Evolutionary conservation across 2,329 filamentous ascomycete species (phyloP).

Genomic region (Trichoderma pleuroti): DNA sequence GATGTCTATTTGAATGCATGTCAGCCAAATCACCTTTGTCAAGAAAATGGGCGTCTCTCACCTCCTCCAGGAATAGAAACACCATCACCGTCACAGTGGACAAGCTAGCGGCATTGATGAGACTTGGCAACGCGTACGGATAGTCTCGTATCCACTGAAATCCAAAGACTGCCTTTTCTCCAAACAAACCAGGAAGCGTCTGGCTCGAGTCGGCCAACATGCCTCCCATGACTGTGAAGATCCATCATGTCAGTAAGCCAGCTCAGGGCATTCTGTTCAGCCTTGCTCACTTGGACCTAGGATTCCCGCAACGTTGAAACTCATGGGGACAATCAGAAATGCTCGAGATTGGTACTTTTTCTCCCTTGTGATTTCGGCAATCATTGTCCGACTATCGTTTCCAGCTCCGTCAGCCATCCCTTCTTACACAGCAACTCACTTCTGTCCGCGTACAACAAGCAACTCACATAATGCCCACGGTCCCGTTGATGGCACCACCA

Average conservation of each 20-base stretch:
- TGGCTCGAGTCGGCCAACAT: conserved; percentile 6
- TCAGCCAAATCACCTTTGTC: conserved; percentile 21
- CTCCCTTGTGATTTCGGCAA: conserved; percentile 47
- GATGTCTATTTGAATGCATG: conserved; percentile 27
- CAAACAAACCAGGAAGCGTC: conserved; percentile 8
- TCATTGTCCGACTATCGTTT: conserved; percentile 42
- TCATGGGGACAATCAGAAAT: conserved; percentile 9
- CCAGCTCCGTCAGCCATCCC: conserved; percentile 10
- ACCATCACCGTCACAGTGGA: conserved; percentile 51
- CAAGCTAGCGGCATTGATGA: conserved; percentile 62
- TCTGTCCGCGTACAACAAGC: background rate
- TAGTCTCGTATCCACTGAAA: conserved; percentile 57
- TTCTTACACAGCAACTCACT: background rate
- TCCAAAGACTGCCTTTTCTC: conserved; percentile 5
- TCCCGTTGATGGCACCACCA: conserved; percentile 56
- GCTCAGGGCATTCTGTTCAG: background rate
- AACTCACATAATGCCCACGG: conserved; percentile 47
- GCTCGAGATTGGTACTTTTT: conserved; percentile 36
- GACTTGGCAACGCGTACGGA: conserved; percentile 67
- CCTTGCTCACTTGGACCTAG: background rate
- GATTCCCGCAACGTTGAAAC: conserved; percentile 1
- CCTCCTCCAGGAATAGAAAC: conserved; percentile 67
- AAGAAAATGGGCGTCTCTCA: conserved; percentile 26
- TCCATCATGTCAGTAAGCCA: background rate
- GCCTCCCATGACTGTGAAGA: background rate